phyloP scores from a whole-genome alignment of 257 asterid species.

The Primulina tabacum region DNA sequence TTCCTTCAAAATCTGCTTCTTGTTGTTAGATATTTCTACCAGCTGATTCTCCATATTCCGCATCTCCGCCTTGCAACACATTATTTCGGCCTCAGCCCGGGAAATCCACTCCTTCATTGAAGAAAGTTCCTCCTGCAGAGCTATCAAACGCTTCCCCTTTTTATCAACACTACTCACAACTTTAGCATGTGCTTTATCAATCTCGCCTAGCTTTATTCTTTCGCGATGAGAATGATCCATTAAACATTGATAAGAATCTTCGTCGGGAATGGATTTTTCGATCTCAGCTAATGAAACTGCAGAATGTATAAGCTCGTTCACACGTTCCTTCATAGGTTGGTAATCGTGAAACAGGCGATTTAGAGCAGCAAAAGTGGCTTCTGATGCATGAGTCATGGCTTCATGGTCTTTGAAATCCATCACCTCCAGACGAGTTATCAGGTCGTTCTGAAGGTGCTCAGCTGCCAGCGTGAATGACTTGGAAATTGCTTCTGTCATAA shows the following conservation, averaged over 20 bases:
- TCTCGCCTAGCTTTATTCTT: constrained; percentile 33
- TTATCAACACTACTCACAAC: constrained; percentile 8
- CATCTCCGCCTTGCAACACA: constrained; percentile 33
- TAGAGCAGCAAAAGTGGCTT: constrained; percentile 42
- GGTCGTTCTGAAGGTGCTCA: constrained; percentile 32
- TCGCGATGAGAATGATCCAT: constrained; percentile 28
- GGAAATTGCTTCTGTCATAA: constrained; percentile 35
- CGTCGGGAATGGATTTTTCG: constrained; percentile 30
- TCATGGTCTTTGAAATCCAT: constrained; percentile 38
- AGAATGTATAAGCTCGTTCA: constrained; percentile 27
- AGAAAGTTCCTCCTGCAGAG: constrained; percentile 27
- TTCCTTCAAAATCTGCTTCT: constrained; percentile 32
- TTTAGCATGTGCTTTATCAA: constrained; percentile 27
- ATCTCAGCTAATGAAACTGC: constrained; percentile 38
- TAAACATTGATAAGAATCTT: constrained; percentile 24
- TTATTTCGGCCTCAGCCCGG: constrained; percentile 30
- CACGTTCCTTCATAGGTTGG: constrained; percentile 30
- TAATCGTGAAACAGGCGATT: constrained; percentile 26
- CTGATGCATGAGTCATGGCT: constrained; percentile 37
- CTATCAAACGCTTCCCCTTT: constrained; percentile 16
- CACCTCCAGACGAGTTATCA: constrained; percentile 33
- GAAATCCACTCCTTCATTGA: constrained; percentile 34
- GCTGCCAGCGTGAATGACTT: constrained; percentile 39
- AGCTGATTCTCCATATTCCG: constrained; percentile 20
- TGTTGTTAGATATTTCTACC: constrained; percentile 19